Evolutionary conservation across 176 grass and related monocot genomes (phyloP).

Genomic region (Avena eriantha): DNA sequence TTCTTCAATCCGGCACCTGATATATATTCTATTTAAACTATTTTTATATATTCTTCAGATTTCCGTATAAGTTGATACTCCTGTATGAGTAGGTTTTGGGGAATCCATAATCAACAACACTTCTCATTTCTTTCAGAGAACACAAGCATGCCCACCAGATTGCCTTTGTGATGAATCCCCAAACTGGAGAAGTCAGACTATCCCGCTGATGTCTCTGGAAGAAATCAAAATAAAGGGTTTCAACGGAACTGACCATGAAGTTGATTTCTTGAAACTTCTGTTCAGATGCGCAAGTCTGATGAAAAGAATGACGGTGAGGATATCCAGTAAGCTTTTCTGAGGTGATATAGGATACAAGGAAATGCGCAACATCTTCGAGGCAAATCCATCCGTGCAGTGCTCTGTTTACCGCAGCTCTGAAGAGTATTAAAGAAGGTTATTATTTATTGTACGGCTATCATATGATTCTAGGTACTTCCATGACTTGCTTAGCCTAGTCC

Average conservation of each 20-base stretch:
- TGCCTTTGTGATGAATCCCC: background rate
- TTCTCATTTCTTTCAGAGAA: background rate
- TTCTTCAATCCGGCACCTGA: background rate
- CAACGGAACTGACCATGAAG: conserved; percentile 2
- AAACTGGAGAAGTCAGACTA: background rate
- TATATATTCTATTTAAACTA: background rate
- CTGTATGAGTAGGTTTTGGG: background rate
- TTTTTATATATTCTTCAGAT: background rate
- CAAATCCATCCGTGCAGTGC: background rate
- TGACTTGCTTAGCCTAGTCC: background rate
- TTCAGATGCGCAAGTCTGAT: background rate
- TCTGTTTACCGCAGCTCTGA: background rate
- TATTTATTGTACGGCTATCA: background rate
- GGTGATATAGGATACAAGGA: background rate
- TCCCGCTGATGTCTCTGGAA: conserved; percentile 13
- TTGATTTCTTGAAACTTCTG: conserved; percentile 14
- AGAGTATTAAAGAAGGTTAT: background rate
- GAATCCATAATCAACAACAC: background rate
- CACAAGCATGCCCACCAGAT: background rate
- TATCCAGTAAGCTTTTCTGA: background rate
- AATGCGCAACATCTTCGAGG: conserved; percentile 2
- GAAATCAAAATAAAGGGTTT: conserved; percentile 3
- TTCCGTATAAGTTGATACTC: background rate
- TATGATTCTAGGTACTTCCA: background rate
- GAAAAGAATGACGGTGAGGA: background rate